phyloP scores from a whole-genome alignment of 179 eudicot species.

The Vitellaria paradoxa region DNA sequence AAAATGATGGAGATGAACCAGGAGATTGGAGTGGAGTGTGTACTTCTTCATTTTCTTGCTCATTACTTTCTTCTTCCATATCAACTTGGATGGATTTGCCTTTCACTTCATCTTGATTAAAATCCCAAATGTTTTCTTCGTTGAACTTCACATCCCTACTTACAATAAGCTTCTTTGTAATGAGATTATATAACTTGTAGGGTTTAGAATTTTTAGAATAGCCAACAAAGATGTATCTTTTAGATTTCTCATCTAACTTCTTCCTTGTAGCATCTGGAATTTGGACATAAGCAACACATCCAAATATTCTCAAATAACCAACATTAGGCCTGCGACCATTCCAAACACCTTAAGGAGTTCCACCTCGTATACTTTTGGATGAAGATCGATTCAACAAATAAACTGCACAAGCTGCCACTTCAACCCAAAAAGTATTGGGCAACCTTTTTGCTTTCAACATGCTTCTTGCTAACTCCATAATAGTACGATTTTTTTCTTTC shows the following conservation, averaged over 20 bases:
- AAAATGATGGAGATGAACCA: no score
- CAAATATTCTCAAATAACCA: constrained; percentile 11
- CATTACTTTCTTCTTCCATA: no score
- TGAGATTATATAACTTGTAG: constrained; percentile 14
- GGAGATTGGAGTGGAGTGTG: no score
- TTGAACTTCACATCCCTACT: constrained; percentile 11
- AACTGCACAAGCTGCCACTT: neutral
- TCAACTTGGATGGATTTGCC: no score
- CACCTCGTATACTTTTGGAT: neutral
- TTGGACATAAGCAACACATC: constrained; percentile 10
- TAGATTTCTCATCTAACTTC: constrained; percentile 17
- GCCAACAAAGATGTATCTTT: no score
- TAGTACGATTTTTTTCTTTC: constrained; percentile 13
- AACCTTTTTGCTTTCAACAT: constrained; percentile 1
- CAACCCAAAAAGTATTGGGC: constrained; percentile 5
- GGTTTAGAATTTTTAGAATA: no score
- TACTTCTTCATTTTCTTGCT: no score
- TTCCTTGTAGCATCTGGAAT: constrained; percentile 5
- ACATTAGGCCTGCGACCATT: constrained; percentile 18
- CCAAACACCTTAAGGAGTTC: constrained; percentile 15
- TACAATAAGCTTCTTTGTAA: no score
- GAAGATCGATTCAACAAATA: constrained; percentile 1
- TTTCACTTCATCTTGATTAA: neutral
- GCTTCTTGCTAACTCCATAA: constrained; percentile 9
- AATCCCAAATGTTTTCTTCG: constrained; percentile 9